A percentile compares a stretch with the other conserved stretches of the same genome.
phyloP scores from a whole-genome alignment of 164 flowering plant genomes.

The Sedum album region DNA sequence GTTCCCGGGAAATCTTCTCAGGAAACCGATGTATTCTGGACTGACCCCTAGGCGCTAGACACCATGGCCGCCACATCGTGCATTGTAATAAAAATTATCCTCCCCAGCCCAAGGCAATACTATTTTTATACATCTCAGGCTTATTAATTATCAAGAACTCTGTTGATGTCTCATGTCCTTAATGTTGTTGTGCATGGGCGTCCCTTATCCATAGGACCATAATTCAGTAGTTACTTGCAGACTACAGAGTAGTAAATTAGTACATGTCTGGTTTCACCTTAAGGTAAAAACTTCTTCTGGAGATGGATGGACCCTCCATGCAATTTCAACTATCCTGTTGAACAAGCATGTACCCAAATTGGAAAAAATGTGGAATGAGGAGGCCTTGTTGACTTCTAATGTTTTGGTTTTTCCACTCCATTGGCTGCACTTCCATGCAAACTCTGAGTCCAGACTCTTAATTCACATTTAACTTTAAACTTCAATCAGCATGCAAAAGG shows the following conservation, averaged over 20 bases:
- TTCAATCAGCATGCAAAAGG: neutral
- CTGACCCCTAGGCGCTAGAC: neutral
- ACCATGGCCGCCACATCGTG: neutral
- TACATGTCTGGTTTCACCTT: slow-evolving; percentile 6
- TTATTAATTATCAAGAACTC: too few species aligned
- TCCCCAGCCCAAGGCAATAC: neutral
- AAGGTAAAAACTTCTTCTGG: neutral
- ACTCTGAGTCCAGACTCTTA: neutral
- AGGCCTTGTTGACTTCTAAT: too few species aligned
- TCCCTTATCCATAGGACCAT: neutral
- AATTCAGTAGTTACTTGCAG: neutral
- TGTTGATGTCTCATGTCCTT: neutral
- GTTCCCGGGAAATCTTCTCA: too few species aligned
- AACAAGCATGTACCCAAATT: too few species aligned
- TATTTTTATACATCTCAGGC: neutral
- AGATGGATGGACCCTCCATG: neutral
- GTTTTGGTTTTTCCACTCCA: neutral
- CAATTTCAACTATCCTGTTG: neutral
- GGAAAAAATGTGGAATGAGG: neutral
- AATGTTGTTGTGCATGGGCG: neutral
- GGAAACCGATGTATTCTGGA: too few species aligned
- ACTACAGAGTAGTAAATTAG: slow-evolving; percentile 1
- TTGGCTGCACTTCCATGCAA: neutral
- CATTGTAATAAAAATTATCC: neutral
- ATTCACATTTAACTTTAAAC: neutral